Base-by-base conservation (phyloP, 441 rosid species). In the Pelargonium cotyledonis region DNA sequence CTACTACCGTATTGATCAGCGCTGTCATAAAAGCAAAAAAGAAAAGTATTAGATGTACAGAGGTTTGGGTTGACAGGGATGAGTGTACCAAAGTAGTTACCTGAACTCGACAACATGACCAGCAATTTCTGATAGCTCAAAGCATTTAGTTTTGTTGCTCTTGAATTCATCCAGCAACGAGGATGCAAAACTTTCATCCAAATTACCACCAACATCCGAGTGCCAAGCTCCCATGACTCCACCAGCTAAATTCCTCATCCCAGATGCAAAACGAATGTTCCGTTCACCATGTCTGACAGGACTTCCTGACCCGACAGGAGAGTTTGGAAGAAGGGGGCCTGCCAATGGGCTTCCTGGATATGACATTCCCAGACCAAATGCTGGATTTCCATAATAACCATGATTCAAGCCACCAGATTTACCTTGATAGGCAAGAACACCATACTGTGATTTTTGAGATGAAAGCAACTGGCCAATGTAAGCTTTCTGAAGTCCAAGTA, bases 51-150 rank as follows among this genome's bases (percentile, higher is more conserved):
- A 68, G 23, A 14, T 65, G 7, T 15, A 43, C 6, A 55, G 63
- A 26, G 47, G 29, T 14, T 29, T 41, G 19, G 26, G 16, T 35
- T n/a, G 47, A 40, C 19, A n/a, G n/a, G 12, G 68, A 43, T 5
- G 60, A n/a, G 18, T 53, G 15, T 16, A 53, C 60, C 60, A 6
- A 19, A 23, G 21, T 6, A 53, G 18, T 43, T 65, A 85, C 95
- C 95, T 88, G 85, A 88, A 88, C 81, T 86, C 89, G 70, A 86
- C 95, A 71, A 88, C 91, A 81, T 88, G 91, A 21, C 89, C 84
- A 0, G 77, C 80, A 80, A 88, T 88, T 78, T 86, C 95, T 11
- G 80, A 80, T 51, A 88, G 88, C 72, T 88, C 95, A 75, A 85
- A 84, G 73, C 89, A 85, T 80, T 71, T 88, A 69, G 89, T 74